Base-by-base conservation (phyloP, 2,329 filamentous ascomycete genomes). In the Akanthomyces lecanii region DNA sequence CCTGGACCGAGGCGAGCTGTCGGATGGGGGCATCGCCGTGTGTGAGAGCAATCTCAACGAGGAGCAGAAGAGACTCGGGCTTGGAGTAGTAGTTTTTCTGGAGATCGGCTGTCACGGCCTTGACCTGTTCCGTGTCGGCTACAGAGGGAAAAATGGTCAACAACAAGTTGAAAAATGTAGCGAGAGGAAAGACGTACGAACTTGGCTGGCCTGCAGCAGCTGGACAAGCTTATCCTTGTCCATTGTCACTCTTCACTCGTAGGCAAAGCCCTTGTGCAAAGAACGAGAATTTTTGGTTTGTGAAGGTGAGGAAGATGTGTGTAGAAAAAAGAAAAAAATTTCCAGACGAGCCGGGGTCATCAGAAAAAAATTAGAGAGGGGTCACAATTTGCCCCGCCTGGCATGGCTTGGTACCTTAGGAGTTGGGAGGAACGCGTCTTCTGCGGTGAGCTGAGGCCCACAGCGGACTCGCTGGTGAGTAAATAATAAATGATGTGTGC, bases 31-130 rank as follows among this genome's bases (percentile, higher is more conserved):
- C 75, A 72, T 87, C 82, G 65, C 87, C 81, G 76, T 97, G 89
- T 64, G 89, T 91, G 70, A 92, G 89, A 69, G 96, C 84, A 71
- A 97, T 88, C 78, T 97, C 92, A 69, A 98, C 85, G 66, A 98
- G 89, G 71, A 91, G 87, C 62, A 94, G 84, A 63, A 98, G 86
- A 18, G 92, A 91, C 71, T 92, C 86, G 45, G 94, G 89, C 69
- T 92, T 86, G 71, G 87, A 88, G 81, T 96, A 98, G 82, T 91
- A 98, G 78, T 90, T 91, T 78, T 96, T 95, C 78, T 96, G 93
- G 65, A 98, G 86, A 71, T 92, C 88, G 64, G 90, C 87, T 21
- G 94, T 99, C 66, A 93, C 92, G 68, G 90, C 87, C 85, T 97
- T 96, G 77, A 96, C 88, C 78, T 88, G 87, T 70, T 91, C 87